Evolutionary conservation across 129 eudicot species (phyloP), one percentile per base, ranked within the genome.

Genomic region (Pulicaria dysenterica): DNA sequence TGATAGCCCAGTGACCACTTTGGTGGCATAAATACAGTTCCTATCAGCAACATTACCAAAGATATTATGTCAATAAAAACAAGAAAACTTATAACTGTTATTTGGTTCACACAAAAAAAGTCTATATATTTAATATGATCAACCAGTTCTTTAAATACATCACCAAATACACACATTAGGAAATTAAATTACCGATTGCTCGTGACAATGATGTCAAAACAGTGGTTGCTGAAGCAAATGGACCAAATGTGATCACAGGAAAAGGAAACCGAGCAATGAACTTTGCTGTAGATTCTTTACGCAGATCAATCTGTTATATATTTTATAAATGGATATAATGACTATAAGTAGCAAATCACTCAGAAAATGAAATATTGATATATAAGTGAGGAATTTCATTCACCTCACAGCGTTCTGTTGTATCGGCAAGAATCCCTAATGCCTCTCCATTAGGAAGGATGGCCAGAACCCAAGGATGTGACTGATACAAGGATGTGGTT

Each of bases 1-100:
- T 94, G 97, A 84, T 94, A 90, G 14, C 97, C 99, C 62, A 94
- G 74, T 38, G 97, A 82, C 96, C 99, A 94, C 83, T 94, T 94
- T 58, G 97, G 97, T 4, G 99, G 99, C 99, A 94, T 94, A 78
- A 83, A 90, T 8, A 88, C 88, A 86, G 96, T 86, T 69, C 96
- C 96, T 93, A 79, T 16, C 16, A 31, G 60, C 11, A 69, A 50
- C 55, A 69, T 40, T 17, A 72, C 31, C 68, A 45, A 13, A 13
- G 51, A 46, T 19, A 9, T 14, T 17, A 67, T 6, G 37, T 67
- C 2, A 51, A 36, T 49, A 49, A 48, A 41, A 37, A 43, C 53
- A 53, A 51, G 42, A 58, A 19, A 59, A 46, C 17, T 24, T 46
- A 57, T 8, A 67, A 56, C 8, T 24, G 31, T 10, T 12, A 2